Base-by-base conservation (phyloP, 1,284 basidiomycete genomes). In the Coniferiporia sulphurascens region DNA sequence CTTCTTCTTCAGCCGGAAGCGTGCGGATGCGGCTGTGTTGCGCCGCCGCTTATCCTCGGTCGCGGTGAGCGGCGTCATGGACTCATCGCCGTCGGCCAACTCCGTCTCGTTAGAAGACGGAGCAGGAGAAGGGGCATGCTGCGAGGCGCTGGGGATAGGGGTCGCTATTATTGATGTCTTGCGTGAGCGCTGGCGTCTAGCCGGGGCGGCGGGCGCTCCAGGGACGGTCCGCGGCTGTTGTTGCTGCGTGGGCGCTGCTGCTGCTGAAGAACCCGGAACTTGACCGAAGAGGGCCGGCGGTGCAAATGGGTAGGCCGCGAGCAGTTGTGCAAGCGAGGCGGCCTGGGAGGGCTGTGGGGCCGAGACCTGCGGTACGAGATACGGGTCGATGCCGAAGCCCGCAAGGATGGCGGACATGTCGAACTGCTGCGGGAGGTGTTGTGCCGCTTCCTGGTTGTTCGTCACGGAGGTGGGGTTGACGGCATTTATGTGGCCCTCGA, bases 1-100 rank as follows among this genome's bases (percentile, higher is more conserved):
- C 81, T 99, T 99, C 83, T 99, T 99, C 84, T 99, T 99, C 68
- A 95, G 77, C 61, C 96, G 82, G 83, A 99, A 99, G 13, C 96
- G 90, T n/a, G 95, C 95, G 61, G 91, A 94, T 0, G 96, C 96
- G 17, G 94, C 94, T 0, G 96, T 99, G 73, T 99, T 99, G 51
- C 96, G 79, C 62, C 94, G 81, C 43, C 96, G 87, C 75, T 98
- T 99, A 76, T 96, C 93, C 71, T 96, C 93, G 1, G 87, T 74
- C 0, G 85, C 75, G 6, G 76, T 77, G 1, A 80, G 27, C 0
- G 73, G 53, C 9, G 46, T 19, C 32, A 4, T 12, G 21, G 44
- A 4, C 19, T 15, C 48, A 15, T 48, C 48, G 15, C 56, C 51
- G 12, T 66, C 54, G 8, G 70, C 64, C 55, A 69, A 56, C 46